Evolutionary conservation across 2,329 filamentous ascomycete species (phyloP), one percentile per base, ranked within the genome.

Genomic region (Penicillium palitans): DNA sequence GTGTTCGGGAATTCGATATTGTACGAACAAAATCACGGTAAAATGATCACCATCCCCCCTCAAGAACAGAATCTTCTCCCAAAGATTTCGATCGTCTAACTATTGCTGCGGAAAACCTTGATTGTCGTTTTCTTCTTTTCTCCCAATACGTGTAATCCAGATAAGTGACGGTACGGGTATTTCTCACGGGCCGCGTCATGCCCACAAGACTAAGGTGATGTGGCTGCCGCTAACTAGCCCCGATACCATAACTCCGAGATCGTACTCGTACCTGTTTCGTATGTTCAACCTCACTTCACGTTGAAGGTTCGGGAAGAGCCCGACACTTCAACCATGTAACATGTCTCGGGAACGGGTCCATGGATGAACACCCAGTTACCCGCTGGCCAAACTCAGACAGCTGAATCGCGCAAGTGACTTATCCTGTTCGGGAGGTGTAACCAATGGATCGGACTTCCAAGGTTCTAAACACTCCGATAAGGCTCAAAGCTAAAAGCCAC

Each of bases 161-260:
- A 31, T 3, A n/a, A 17, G 29, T 46, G 55, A 57, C 33, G 40
- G 61, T 62, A 63, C 41, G 29, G 33, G 46, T 61, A 62, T 60
- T 48, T 55, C 45, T 24, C 45, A 54, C 42, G 4, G 29, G 61
- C 57, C 61, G 49, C 60, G 61, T 62, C 60, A 63, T 60, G 53
- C 31, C 35, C 21, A 50, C 41, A 37, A 41, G 33, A 46, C 45
- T 33, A 52, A 53, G 46, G 47, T 44, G 54, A 42, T 24, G 19
- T 33, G 21, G 27, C 50, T 60, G 55, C 44, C 57, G 57, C 61
- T 63, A 25, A 25, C 37, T 47, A 55, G 48, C 40, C 46, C 25
- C 50, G 24, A 50, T 17, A 44, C 7, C 15, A 27, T 42, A 31
- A 17, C 2, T 33, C 35, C 51, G 17, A 42, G 52, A 35, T 39